phyloP scores from a whole-genome alignment of 306 rosid genomes.

The Pterocarpus macrocarpus region DNA sequence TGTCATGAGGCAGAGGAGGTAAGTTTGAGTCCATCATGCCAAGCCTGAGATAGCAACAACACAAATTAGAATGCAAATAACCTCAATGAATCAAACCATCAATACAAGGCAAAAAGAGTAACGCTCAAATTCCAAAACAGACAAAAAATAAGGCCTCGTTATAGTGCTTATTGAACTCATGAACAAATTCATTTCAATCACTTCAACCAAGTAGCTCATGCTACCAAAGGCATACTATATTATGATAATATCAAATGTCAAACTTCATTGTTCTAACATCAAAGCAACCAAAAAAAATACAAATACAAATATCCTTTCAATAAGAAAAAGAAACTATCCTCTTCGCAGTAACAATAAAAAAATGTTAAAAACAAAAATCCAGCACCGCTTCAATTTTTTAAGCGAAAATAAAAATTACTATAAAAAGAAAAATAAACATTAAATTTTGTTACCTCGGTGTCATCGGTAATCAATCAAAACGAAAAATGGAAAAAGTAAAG shows the following conservation, averaged over 20 bases:
- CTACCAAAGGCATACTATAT: not conserved
- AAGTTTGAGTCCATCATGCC: conserved; percentile 66
- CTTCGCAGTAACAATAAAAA: conserved; percentile 4
- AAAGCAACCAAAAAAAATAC: not conserved
- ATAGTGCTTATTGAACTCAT: not conserved
- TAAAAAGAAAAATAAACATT: not conserved
- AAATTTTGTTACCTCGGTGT: not conserved
- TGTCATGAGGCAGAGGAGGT: conserved; percentile 44
- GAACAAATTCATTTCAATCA: conserved; percentile 6
- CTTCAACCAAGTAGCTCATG: conserved; percentile 1
- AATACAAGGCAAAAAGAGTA: not conserved
- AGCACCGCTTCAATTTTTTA: not conserved
- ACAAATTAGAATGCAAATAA: conserved; percentile 36
- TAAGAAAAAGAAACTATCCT: not conserved
- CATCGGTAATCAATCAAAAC: not conserved
- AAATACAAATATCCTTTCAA: not conserved
- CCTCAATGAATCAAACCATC: conserved; percentile 9
- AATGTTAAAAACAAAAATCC: not conserved
- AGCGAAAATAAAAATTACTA: not conserved
- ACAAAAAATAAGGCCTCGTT: not conserved
- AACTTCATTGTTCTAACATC: not conserved
- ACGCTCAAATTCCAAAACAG: conserved; percentile 1
- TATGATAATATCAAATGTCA: not conserved
- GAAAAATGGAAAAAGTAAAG: not conserved
- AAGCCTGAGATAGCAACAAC: conserved; percentile 45